Evolutionary conservation across 192 early-diverging fungal genomes (phyloP).

Genomic region (Anaeromyces robustus): DNA sequence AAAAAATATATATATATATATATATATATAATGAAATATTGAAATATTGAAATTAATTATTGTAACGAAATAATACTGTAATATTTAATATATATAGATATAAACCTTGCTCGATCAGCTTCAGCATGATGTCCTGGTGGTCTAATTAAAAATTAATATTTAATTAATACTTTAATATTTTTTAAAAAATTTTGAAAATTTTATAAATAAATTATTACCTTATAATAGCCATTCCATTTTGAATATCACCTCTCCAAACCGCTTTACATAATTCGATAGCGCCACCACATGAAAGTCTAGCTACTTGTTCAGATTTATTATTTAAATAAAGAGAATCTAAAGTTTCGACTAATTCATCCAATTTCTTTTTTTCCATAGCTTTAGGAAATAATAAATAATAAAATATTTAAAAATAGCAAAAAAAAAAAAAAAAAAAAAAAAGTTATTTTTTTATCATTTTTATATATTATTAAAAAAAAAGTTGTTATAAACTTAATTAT

Average conservation of each 20-base stretch:
- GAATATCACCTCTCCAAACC: constrained; percentile 41
- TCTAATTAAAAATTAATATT: constrained; percentile 12
- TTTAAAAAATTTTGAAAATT: no score
- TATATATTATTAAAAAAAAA: no score
- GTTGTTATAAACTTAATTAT: no score
- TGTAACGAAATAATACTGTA: no score
- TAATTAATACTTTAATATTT: no score
- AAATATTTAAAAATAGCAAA: background rate
- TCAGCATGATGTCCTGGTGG: constrained; percentile 94
- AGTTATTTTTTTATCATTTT: no score
- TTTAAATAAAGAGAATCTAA: background rate
- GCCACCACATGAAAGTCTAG: constrained; percentile 58
- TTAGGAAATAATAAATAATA: background rate
- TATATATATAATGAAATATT: no score
- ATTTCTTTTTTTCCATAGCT: background rate
- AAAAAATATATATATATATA: no score
- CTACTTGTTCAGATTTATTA: constrained; percentile 2
- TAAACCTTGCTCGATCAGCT: constrained; percentile 20
- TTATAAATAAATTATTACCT: constrained; percentile 7
- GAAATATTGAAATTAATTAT: no score
- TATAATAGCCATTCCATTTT: constrained; percentile 74
- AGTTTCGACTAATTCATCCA: background rate
- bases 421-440: no score
- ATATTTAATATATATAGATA: background rate
- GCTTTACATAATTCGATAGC: constrained; percentile 53